These are phyloP conservation scores for Komagataella populi DNA, from an alignment of 805 yeast species.

Conservation along the genomic window DNA sequence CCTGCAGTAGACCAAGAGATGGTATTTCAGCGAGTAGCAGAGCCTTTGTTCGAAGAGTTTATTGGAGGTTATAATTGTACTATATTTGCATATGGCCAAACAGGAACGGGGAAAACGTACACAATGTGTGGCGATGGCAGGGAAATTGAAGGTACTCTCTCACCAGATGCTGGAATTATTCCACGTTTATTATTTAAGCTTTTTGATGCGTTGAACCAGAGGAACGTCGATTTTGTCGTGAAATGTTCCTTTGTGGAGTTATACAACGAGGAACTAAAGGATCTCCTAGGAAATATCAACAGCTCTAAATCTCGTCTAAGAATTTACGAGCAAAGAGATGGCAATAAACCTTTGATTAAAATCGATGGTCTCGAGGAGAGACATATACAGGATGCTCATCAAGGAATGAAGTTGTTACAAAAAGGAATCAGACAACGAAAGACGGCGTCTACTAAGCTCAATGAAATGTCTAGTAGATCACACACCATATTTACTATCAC, in stretches of 20 bases:
- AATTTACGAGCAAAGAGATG: constrained; percentile 21
- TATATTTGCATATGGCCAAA: constrained; percentile 46
- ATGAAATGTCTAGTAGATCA: constrained; percentile 61
- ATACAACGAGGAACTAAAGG: constrained; percentile 29
- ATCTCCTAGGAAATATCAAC: constrained; percentile 22
- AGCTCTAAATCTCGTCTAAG: constrained; percentile 21
- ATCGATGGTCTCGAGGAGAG: constrained; percentile 58
- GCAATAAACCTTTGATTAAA: constrained; percentile 19
- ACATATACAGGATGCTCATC: constrained; percentile 35
- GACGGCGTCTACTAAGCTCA: constrained; percentile 63
- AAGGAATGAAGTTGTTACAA: constrained; percentile 41
- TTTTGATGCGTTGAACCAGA: constrained; percentile 13
- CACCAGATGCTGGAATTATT: constrained; percentile 30
- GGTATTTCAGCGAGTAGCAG: constrained; percentile 30
- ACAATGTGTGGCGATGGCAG: constrained; percentile 39
- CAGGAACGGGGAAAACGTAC: constrained; percentile 49
- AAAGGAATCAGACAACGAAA: constrained; percentile 47
- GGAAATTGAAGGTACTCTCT: neutral
- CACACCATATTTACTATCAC: constrained; percentile 65
- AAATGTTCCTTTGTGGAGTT: constrained; percentile 42
- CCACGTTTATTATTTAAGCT: constrained; percentile 32
- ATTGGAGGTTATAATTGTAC: constrained; percentile 39
- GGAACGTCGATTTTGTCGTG: constrained; percentile 14
- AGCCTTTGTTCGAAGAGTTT: constrained; percentile 34
- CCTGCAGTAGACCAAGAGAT: constrained; percentile 34